Evolutionary conservation across 202 grass and related monocot genomes (phyloP).

Genomic region (Schoenoplectus triqueter): DNA sequence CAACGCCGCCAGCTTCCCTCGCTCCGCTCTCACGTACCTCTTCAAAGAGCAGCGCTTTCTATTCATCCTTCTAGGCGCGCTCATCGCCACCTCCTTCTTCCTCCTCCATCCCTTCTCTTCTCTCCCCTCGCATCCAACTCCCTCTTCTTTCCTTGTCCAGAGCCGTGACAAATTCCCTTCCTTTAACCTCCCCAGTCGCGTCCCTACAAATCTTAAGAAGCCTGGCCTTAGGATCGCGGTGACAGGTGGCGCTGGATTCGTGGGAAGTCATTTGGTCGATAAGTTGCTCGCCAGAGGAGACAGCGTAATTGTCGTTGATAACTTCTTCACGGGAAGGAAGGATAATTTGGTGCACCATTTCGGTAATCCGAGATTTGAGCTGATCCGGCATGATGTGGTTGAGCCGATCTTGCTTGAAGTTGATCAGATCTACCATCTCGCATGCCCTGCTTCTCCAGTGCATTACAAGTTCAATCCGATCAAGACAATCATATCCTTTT

Average conservation of each 20-base stretch:
- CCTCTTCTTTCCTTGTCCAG: neutral
- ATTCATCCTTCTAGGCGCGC: conserved; percentile 79
- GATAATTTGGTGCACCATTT: conserved; percentile 85
- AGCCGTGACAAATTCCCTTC: conserved; percentile 5
- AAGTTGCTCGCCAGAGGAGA: conserved; percentile 76
- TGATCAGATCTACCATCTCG: conserved; percentile 99
- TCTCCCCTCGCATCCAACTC: conserved; percentile 36
- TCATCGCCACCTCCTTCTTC: conserved; percentile 73
- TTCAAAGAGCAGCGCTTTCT: conserved; percentile 85
- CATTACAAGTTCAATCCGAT: conserved; percentile 98
- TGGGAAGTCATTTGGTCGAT: conserved; percentile 89
- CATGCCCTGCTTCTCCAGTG: conserved; percentile 89
- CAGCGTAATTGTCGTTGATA: conserved; percentile 94
- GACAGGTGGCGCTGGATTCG: conserved; percentile 82
- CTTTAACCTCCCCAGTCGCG: conserved; percentile 46
- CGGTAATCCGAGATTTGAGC: conserved; percentile 80
- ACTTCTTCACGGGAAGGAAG: conserved; percentile 96
- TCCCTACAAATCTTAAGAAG: conserved; percentile 64
- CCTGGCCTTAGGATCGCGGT: conserved; percentile 68
- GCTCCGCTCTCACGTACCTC: conserved; percentile 65
- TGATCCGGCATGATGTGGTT: conserved; percentile 91
- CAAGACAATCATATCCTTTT: conserved; percentile 97
- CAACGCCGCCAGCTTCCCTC: conserved; percentile 60
- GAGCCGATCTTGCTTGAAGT: conserved; percentile 94
- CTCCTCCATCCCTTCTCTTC: conserved; percentile 59